Percentiles rank a stretch among this genome's conserved stretches.
Evolutionary conservation across 2,329 filamentous ascomycete species (phyloP).

Genomic region (Chrysoporthe deuterocubensis): DNA sequence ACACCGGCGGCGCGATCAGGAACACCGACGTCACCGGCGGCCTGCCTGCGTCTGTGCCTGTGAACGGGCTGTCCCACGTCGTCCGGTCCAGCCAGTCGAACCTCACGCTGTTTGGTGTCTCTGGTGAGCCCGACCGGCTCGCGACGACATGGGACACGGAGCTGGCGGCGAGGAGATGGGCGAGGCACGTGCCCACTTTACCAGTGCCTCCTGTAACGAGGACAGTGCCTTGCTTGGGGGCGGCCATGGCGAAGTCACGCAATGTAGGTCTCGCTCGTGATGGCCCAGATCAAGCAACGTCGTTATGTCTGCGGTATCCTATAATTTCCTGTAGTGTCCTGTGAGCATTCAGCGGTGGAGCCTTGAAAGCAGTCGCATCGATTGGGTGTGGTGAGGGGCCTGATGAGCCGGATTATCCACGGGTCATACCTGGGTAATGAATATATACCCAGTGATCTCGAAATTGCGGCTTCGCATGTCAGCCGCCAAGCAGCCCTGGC

Average conservation of each 20-base stretch:
- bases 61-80: slow-evolving; percentile 45
- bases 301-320: not conserved
- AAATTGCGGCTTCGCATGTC: too few species aligned
- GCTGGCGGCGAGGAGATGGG: slow-evolving; percentile 38
- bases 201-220: slow-evolving; percentile 51
- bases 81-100: slow-evolving; percentile 51
- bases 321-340: not conserved
- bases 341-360: not conserved
- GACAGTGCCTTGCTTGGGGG: slow-evolving; percentile 32
- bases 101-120: slow-evolving; percentile 34
- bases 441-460: not conserved
- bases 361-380: not conserved
- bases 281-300: not conserved
- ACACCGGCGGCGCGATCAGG: slow-evolving; percentile 43
- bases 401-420: too few species aligned
- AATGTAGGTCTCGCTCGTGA: not conserved
- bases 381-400: not conserved
- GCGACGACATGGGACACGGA: slow-evolving; percentile 41
- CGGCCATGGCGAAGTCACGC: slow-evolving; percentile 5
- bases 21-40: slow-evolving; percentile 43
- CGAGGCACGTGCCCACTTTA: slow-evolving; percentile 47
- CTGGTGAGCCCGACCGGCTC: slow-evolving; percentile 40
- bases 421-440: too few species aligned
- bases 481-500: not conserved
- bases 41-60: not conserved